Evolutionary conservation across 371 early-diverging fungal species (phyloP).

Genomic region (Chytridium lagenaria): DNA sequence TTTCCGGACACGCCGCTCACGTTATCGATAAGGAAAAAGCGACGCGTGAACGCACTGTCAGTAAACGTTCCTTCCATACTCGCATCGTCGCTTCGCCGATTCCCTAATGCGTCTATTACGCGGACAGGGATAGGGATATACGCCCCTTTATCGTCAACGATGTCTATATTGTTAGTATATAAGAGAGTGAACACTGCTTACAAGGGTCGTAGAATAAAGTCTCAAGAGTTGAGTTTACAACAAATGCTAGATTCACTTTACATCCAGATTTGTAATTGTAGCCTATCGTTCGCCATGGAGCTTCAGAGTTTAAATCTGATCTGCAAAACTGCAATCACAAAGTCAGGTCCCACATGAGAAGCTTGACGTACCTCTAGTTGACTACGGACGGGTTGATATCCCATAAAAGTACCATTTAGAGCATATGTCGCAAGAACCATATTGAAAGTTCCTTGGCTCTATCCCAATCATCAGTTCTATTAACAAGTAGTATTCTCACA

Average conservation of each 20-base stretch:
- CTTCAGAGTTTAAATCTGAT: neutral
- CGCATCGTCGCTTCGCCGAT: slow-evolving; percentile 29
- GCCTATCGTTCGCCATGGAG: slow-evolving; percentile 46
- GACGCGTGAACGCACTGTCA: slow-evolving; percentile 38
- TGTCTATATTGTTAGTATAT: slow-evolving; percentile 8
- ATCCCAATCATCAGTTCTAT: neutral
- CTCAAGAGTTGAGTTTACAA: slow-evolving; percentile 26
- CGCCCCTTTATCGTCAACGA: slow-evolving; percentile 31
- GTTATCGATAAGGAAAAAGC: slow-evolving; percentile 54
- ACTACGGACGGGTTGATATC: slow-evolving; percentile 47
- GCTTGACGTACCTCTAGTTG: slow-evolving; percentile 32
- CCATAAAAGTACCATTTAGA: slow-evolving; percentile 55
- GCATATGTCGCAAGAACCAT: slow-evolving; percentile 51
- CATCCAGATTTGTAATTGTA: slow-evolving; percentile 46
- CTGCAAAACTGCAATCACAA: slow-evolving; percentile 33
- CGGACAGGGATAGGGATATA: slow-evolving; percentile 51
- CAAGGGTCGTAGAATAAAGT: slow-evolving; percentile 56
- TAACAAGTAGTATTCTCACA: neutral
- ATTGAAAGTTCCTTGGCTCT: slow-evolving; percentile 28
- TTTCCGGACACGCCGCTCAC: slow-evolving; percentile 49
- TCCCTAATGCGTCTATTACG: slow-evolving; percentile 38
- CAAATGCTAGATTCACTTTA: slow-evolving; percentile 37
- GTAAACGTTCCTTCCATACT: slow-evolving; percentile 30
- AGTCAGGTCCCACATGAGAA: neutral
- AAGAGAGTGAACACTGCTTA: slow-evolving; percentile 23